phyloP scores from a whole-genome alignment of 2,329 filamentous ascomycete species.

The Stagonosporopsis rhizophila region DNA sequence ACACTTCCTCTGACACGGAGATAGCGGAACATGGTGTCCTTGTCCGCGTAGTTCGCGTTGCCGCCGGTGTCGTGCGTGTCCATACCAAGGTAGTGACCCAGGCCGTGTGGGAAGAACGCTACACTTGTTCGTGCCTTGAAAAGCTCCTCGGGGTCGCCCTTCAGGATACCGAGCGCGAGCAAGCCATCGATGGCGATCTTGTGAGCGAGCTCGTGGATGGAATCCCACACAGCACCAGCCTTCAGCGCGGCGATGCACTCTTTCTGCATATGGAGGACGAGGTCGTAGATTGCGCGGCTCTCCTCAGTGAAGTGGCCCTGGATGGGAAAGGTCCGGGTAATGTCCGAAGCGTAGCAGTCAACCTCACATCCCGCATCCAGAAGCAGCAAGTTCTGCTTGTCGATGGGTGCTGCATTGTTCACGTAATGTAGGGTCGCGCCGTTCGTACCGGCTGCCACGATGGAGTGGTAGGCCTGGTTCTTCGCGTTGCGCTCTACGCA shows the following conservation, averaged over 20 bases:
- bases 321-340: constrained; percentile 89
- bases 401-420: constrained; percentile 52
- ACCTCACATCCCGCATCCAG: constrained; percentile 77
- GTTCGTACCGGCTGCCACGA: constrained; percentile 80
- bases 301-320: constrained; percentile 60
- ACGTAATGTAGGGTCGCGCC: constrained; percentile 90
- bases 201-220: constrained; percentile 81
- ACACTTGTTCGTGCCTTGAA: constrained; percentile 55
- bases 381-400: constrained; percentile 77
- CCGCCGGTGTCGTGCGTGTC: constrained; percentile 60
- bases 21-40: constrained; percentile 86
- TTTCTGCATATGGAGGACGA: constrained; percentile 87
- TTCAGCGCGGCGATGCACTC: constrained; percentile 76
- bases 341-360: constrained; percentile 61
- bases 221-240: constrained; percentile 79
- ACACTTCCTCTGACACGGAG: constrained; percentile 78
- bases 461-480: constrained; percentile 86
- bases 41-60: constrained; percentile 65
- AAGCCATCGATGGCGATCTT: constrained; percentile 82
- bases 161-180: constrained; percentile 75
- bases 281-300: constrained; percentile 69
- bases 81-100: constrained; percentile 61
- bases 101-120: constrained; percentile 60
- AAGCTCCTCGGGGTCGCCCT: constrained; percentile 60
- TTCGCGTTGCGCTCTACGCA: constrained; percentile 78